Evolutionary conservation across 164 flowering plant species (phyloP).

Genomic region (Macadamia integrifolia): DNA sequence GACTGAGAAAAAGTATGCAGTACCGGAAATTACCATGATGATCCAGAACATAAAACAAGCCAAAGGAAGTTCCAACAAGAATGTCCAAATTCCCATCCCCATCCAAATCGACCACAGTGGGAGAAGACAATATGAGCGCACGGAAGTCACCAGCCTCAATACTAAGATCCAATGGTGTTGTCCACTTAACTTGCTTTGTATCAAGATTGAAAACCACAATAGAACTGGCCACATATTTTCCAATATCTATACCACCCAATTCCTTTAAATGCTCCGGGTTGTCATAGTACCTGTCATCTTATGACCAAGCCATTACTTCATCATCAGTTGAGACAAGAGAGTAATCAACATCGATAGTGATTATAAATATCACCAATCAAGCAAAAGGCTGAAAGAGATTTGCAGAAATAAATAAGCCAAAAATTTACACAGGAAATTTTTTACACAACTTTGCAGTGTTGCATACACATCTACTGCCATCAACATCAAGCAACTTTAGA

Average conservation of each 20-base stretch:
- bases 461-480: neutral
- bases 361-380: neutral
- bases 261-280: constrained; percentile 84
- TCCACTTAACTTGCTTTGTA: constrained; percentile 97
- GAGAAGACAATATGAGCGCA: constrained; percentile 89
- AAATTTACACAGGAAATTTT: neutral
- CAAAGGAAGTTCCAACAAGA: constrained; percentile 93
- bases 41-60: constrained; percentile 88
- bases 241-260: constrained; percentile 80
- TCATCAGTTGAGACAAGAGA: constrained; percentile 4
- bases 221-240: constrained; percentile 81
- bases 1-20: neutral
- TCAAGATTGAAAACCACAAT: constrained; percentile 97
- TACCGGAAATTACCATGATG: constrained; percentile 72
- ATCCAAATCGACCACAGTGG: constrained; percentile 93
- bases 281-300: constrained; percentile 82
- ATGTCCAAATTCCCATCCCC: constrained; percentile 97
- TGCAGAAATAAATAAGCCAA: neutral
- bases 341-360: neutral
- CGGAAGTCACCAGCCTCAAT: constrained; percentile 65
- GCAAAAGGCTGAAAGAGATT: neutral
- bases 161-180: constrained; percentile 64
- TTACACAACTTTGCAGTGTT: neutral
- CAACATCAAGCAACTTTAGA: neutral
- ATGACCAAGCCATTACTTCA: constrained; percentile 18